Percentiles rank a stretch among this genome's conserved stretches.
phyloP scores from a whole-genome alignment of 176 grass and related monocot genomes.

The Luzula sylvatica region DNA sequence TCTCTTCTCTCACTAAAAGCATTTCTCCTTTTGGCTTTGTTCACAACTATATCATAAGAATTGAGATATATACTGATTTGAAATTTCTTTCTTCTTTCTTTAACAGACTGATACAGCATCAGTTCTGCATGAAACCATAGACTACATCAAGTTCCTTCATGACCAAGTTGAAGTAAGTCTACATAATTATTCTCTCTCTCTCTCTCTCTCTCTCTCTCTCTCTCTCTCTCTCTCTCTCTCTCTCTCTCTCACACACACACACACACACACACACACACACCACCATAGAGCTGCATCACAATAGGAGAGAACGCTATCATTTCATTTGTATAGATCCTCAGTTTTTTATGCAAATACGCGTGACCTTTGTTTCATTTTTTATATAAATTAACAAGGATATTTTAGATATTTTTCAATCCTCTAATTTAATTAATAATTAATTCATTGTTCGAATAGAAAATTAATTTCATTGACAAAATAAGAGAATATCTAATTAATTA shows the following conservation, averaged over 20 bases:
- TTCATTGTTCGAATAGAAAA: no score
- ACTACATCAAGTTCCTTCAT: conserved; percentile 99
- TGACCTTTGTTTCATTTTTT: no score
- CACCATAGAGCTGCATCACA: background rate
- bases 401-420: no score
- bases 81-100: conserved; percentile 30
- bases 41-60: conserved; percentile 22
- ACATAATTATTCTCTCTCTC: background rate
- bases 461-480: no score
- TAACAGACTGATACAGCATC: conserved; percentile 97
- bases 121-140: conserved; percentile 96
- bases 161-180: conserved; percentile 88
- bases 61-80: no score
- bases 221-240: background rate
- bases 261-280: background rate
- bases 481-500: no score
- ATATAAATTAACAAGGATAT: no score
- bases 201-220: background rate
- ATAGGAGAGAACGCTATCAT: background rate
- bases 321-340: background rate
- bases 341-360: background rate
- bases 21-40: conserved; percentile 36
- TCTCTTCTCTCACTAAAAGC: conserved; percentile 29
- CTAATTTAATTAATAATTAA: no score
- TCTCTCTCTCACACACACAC: background rate